Percentiles rank a stretch among this genome's conserved stretches.
Evolutionary conservation across 208 protist genomes (phyloP).

Genomic region (Trypanosoma melophagium): DNA sequence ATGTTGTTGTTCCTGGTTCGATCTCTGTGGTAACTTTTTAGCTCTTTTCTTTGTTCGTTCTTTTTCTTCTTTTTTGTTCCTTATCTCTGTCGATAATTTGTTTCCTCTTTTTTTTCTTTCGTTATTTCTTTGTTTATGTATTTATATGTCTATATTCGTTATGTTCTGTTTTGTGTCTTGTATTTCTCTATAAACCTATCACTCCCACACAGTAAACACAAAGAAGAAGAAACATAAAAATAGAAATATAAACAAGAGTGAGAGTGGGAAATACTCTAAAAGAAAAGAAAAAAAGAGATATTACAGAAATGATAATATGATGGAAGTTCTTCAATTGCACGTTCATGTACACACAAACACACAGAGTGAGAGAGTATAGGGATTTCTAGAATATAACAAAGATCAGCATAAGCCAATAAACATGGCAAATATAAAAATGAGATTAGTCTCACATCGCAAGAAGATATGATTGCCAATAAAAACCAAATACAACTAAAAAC

Average conservation of each 20-base stretch:
- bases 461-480: too few relatives aligned
- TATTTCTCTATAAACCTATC: too few relatives aligned
- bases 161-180: too few relatives aligned
- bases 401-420: too few relatives aligned
- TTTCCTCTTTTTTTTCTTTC: constrained; percentile 2
- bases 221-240: too few relatives aligned
- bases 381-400: too few relatives aligned
- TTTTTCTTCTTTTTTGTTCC: not conserved
- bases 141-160: too few relatives aligned
- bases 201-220: too few relatives aligned
- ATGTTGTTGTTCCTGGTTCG: not conserved
- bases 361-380: not conserved
- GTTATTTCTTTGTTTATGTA: not conserved
- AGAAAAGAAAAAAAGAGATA: not conserved
- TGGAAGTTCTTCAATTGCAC: not conserved
- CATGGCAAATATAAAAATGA: too few relatives aligned
- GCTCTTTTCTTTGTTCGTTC: not conserved
- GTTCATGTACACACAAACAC: not conserved
- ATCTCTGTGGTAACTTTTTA: not conserved
- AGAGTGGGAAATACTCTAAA: not conserved
- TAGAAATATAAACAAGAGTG: not conserved
- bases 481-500: too few relatives aligned
- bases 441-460: too few relatives aligned
- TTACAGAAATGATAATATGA: not conserved
- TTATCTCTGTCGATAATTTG: not conserved